Percentiles rank a stretch among this genome's conserved stretches.
These are phyloP conservation scores for Oryza meyeriana DNA, from an alignment of 176 grass and related monocot species.

Conservation along the genomic window DNA sequence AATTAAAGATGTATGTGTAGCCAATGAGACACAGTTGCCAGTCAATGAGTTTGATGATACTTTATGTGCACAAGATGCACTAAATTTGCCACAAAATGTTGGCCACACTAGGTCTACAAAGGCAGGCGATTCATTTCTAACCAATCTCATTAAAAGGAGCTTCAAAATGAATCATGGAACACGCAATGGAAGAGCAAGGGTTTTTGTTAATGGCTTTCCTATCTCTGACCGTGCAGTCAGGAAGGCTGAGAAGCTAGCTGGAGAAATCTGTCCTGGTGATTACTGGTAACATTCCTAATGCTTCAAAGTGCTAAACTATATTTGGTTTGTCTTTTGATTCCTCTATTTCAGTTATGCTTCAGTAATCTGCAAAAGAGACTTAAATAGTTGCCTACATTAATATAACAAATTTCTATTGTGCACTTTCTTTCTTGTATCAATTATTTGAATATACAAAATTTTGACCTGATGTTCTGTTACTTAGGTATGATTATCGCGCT, in stretches of 20 bases:
- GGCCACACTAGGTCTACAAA: constrained; percentile 39
- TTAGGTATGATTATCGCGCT: constrained; percentile 86
- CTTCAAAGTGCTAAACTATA: not conserved
- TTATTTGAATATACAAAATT: not conserved
- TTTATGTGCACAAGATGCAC: constrained; percentile 43
- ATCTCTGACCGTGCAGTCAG: constrained; percentile 61
- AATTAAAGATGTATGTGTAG: constrained; percentile 64
- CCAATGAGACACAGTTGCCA: constrained; percentile 60
- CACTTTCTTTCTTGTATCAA: not conserved
- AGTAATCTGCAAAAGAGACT: not conserved
- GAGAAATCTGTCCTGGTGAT: constrained; percentile 71
- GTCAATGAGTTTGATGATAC: constrained; percentile 48
- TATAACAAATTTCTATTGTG: not conserved
- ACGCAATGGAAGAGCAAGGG: constrained; percentile 42
- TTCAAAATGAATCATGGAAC: constrained; percentile 61
- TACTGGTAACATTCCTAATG: constrained; percentile 61
- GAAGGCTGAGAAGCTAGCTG: constrained; percentile 86
- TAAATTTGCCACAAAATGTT: constrained; percentile 37
- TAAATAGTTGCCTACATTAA: not conserved
- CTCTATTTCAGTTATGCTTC: constrained; percentile 27
- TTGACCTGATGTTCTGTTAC: constrained; percentile 22
- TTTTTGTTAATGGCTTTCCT: constrained; percentile 82
- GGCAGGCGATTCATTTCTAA: constrained; percentile 65
- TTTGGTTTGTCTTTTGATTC: constrained; percentile 10
- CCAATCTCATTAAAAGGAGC: constrained; percentile 86